Conservation (phyloP, 2,329 filamentous ascomycete species). For the Colletotrichum viniferum region DNA sequence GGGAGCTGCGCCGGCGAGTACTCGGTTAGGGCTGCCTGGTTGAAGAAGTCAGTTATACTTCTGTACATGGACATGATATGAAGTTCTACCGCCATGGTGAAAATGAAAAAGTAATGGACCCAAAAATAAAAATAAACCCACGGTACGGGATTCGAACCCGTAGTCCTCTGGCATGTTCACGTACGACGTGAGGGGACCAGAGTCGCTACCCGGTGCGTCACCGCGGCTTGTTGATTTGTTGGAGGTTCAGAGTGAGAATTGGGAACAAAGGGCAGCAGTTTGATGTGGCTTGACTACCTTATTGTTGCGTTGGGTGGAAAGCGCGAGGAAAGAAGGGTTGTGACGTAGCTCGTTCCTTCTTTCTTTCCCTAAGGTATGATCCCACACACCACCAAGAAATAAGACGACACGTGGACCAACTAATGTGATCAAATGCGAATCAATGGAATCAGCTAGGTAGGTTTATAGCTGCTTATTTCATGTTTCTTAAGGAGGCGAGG, state of each 20-base stretch:
- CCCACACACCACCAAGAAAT: too few species aligned
- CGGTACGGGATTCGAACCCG: background rate
- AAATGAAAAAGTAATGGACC: background rate
- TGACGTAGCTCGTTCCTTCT: background rate
- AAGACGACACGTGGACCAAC: background rate
- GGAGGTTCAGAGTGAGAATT: background rate
- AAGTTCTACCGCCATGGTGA: background rate
- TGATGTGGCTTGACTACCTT: background rate
- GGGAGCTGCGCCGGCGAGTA: slow-evolving; percentile 30
- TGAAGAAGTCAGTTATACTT: too few species aligned
- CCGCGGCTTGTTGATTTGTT: background rate
- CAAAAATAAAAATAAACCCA: background rate
- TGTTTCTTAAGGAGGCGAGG: background rate
- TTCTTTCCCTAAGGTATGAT: too few species aligned
- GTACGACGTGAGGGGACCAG: background rate
- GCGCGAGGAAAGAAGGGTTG: background rate
- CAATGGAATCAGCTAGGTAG: background rate
- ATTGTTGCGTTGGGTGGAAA: too few species aligned
- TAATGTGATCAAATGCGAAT: background rate
- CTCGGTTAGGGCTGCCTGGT: slow-evolving; percentile 12
- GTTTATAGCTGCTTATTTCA: too few species aligned
- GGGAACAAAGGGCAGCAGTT: background rate
- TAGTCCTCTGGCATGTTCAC: background rate
- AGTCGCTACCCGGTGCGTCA: background rate
- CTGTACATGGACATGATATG: background rate